Evolutionary conservation across 176 grass and related monocot genomes (phyloP).

Genomic region (Eleusine indica): DNA sequence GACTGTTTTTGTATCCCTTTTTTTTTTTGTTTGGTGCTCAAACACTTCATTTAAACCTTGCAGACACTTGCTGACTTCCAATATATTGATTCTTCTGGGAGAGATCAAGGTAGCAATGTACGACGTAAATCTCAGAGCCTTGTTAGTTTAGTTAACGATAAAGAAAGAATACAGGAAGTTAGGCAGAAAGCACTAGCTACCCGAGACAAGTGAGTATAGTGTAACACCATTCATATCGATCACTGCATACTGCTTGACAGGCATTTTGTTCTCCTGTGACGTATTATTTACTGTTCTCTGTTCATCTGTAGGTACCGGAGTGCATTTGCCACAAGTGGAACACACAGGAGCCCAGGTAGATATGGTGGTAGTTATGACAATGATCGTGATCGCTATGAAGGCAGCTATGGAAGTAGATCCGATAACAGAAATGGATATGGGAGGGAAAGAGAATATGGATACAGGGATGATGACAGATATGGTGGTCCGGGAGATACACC

Average conservation of each 20-base stretch:
- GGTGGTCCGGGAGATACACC: constrained; percentile 63
- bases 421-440: constrained; percentile 81
- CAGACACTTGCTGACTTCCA: constrained; percentile 97
- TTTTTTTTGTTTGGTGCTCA: neutral
- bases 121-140: constrained; percentile 92
- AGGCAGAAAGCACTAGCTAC: constrained; percentile 89
- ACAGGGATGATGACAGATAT: constrained; percentile 81
- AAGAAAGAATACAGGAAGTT: constrained; percentile 97
- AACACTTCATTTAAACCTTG: constrained; percentile 32
- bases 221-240: too few relatives aligned
- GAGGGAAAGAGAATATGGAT: constrained; percentile 82
- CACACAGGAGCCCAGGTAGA: constrained; percentile 62
- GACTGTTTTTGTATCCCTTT: neutral
- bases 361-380: constrained; percentile 76
- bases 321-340: constrained; percentile 62
- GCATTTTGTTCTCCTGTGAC: neutral
- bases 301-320: constrained; percentile 62
- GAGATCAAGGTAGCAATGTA: constrained; percentile 96
- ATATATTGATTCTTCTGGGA: constrained; percentile 92
- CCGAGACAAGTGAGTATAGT: constrained; percentile 74
- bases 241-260: too few relatives aligned
- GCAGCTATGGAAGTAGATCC: constrained; percentile 60
- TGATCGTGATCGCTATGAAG: constrained; percentile 73
- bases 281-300: constrained; percentile 17
- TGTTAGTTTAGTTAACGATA: constrained; percentile 94